Evolutionary conservation across 352 stramenopile species (phyloP), one percentile per base, ranked within the genome.

Genomic region (Pythium coloratum): DNA sequence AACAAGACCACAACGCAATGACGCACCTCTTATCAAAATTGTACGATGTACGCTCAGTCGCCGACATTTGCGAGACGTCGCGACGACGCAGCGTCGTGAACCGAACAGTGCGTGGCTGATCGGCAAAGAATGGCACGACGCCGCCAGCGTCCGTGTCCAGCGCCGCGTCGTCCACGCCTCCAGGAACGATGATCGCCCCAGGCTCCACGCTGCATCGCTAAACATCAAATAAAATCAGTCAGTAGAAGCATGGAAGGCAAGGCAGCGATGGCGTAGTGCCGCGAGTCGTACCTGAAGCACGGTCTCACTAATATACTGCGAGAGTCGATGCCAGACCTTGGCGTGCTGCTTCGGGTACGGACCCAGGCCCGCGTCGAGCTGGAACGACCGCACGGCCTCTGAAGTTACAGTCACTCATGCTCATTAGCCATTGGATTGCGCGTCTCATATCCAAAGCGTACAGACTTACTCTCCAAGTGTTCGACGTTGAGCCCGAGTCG

Each of bases 261-360:
- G 12, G 6, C 6, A 44, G 36, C 16, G 36, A 44, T 18, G 14
- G 4, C 30, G 32, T 6, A 12, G 18, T 9, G 7, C 10, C 16
- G 13, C 14, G 26, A 16, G 40, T 32, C 55, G 34, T 75, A 87
- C 87, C 75, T 88, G 73, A 20, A 96, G 68, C 14, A 92, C 84
- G 0, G 71, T 71, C 2, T 73, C 56, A 9, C 82, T 86, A 59
- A 96, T 88, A 68, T 79, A 91, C 58, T 57, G 82, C 56, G 83
- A 92, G 5, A 96, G 73, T 34, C 80, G 78, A 46, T 76, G 76
- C 88, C 88, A 96, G 30, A 70, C 77, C 64, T 86, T 88, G 60
- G 78, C 28, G 66, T 96, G 86, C 61, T 92, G 82, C 73, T 86
- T 87, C 18, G 88, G 86, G 64, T 96, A 96, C 50, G 83, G 72